These are phyloP conservation scores for Glycine soja DNA, from an alignment of 306 rosid species.

Conservation along the genomic window DNA sequence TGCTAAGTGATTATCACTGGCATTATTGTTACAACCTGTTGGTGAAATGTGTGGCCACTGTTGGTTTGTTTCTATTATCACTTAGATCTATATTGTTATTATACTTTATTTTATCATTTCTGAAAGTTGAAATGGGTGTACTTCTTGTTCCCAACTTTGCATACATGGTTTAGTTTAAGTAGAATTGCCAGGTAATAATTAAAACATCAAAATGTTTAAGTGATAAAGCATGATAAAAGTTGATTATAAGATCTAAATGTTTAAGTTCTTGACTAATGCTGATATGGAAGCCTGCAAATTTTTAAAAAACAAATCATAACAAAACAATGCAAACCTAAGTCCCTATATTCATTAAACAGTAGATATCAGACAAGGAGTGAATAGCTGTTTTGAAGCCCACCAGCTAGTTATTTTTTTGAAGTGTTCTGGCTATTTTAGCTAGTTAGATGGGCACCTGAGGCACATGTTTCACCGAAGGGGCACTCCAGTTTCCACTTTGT, in stretches of 20 bases:
- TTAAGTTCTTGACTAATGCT: background rate
- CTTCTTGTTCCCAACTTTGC: too few species aligned
- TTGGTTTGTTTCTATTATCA: background rate
- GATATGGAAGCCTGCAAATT: background rate
- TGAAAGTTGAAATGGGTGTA: background rate
- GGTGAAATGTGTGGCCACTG: background rate
- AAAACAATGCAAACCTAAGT: background rate
- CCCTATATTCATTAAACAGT: background rate
- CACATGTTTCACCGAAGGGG: background rate
- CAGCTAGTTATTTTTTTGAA: background rate
- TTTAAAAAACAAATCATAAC: background rate
- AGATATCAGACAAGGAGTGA: background rate
- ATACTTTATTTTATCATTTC: too few species aligned
- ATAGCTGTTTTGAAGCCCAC: background rate
- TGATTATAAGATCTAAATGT: background rate
- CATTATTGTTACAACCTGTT: background rate
- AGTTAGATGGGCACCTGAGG: background rate
- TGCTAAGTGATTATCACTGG: background rate
- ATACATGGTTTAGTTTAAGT: too few species aligned
- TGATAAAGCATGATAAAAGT: too few species aligned
- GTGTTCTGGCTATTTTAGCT: background rate
- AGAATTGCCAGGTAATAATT: too few species aligned
- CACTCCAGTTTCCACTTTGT: background rate
- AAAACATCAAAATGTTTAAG: too few species aligned
- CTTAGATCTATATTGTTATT: background rate